Base-by-base conservation (phyloP, 192 early-diverging fungal genomes). In the Coemansia sp. region DNA sequence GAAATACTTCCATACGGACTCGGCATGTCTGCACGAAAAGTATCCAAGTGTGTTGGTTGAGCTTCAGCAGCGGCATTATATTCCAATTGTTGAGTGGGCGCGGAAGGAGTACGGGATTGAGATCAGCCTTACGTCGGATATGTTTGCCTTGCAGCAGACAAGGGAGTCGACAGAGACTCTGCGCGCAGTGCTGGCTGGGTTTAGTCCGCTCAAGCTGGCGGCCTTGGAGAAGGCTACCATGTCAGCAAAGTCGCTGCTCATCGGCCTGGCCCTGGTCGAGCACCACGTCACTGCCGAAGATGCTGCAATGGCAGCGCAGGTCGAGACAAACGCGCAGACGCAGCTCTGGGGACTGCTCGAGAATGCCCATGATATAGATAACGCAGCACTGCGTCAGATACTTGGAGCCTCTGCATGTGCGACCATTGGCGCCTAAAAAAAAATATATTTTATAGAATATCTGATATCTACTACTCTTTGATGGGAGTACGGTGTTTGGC, bases 331-430 rank as follows among this genome's bases (percentile, higher is more conserved):
- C 71, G 85, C 93, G 16, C 97, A 99, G 85, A 97, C 95, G 44
- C 86, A 90, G 40, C 87, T 87, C 41, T 99, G 95, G 96, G 97
- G 97, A 34, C 90, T 93, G 75, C 93, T 96, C 11, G 92, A 95
- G 78, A 93, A 94, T 72, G 90, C 82, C 7, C 82, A 84, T 69
- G 82, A 84, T 49, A 70, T 84, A 27, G 77, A 79, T 61, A 76
- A 84, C 22, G 77, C 77, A 2, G 82, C 77, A n/a, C 74, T 91
- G 31, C 90, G 88, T 67, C 87, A 91, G 73, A 90, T 90, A 61
- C 82, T 96, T n/a, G 93, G 92, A 31, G 87, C 92, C n/a, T 90
- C 86, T 20, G 90, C 88, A 9, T 90, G 88, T 47, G 75, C 76
- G 3, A 71, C 85, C 13, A 70, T 85, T 57, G 79, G 76, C 44